Percentiles rank a stretch among this genome's conserved stretches.
Evolutionary conservation across 176 grass and related monocot species (phyloP).

Genomic region (Oryza punctata): DNA sequence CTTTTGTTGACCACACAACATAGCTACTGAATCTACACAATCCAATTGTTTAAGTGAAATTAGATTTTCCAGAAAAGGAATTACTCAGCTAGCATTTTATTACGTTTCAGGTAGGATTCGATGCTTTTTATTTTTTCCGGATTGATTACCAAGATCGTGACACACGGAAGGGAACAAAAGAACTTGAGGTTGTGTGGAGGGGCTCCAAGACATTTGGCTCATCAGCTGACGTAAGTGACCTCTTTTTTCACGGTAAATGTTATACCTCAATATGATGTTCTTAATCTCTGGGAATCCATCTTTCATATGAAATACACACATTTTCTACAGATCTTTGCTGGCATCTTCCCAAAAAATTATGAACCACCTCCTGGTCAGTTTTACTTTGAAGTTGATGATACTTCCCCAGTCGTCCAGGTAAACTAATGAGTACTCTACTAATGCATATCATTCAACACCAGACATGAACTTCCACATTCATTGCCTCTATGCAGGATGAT

Average conservation of each 20-base stretch:
- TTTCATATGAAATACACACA: conserved; percentile 29
- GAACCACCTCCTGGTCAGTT: conserved; percentile 94
- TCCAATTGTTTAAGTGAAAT: conserved; percentile 6
- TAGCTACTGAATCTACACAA: conserved; percentile 6
- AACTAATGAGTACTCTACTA: conserved; percentile 22
- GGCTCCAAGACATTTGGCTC: conserved; percentile 82
- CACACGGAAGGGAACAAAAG: conserved; percentile 71
- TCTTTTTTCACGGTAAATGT: conserved; percentile 33
- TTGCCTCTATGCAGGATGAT: conserved; percentile 72
- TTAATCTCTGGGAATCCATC: conserved; percentile 13
- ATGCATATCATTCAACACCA: conserved; percentile 4
- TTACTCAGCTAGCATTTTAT: conserved; percentile 10
- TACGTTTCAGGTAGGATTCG: conserved; percentile 79
- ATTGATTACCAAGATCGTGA: conserved; percentile 95
- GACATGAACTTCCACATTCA: background rate
- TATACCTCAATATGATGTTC: conserved; percentile 22
- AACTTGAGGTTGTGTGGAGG: conserved; percentile 91
- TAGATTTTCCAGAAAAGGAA: background rate
- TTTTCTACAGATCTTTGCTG: conserved; percentile 83
- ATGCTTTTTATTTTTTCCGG: conserved; percentile 90
- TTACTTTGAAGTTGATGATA: conserved; percentile 89
- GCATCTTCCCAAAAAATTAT: conserved; percentile 95
- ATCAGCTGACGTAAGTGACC: conserved; percentile 70
- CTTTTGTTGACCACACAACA: conserved; percentile 2
- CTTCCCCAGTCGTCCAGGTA: conserved; percentile 84